phyloP scores from a whole-genome alignment of 371 early-diverging fungal species.

The Circinella umbellata region DNA sequence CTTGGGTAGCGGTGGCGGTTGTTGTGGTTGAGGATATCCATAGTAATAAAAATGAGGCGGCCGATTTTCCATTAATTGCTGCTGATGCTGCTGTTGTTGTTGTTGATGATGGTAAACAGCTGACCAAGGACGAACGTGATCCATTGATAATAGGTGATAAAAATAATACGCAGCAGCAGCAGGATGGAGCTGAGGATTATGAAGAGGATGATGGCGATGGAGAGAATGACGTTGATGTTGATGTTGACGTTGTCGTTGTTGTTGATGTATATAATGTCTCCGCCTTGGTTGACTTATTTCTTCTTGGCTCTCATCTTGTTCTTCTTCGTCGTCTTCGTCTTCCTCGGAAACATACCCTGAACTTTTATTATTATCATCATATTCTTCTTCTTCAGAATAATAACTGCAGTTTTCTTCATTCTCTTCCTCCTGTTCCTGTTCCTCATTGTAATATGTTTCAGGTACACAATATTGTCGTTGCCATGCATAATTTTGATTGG shows the following conservation, averaged over 20 bases:
- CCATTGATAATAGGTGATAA: neutral
- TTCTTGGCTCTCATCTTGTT: neutral
- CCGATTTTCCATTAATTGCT: slow-evolving; percentile 3
- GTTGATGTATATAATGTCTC: neutral
- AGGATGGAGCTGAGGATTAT: too few relatives aligned
- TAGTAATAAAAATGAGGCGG: slow-evolving; percentile 3
- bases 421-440: neutral
- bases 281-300: neutral
- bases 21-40: neutral
- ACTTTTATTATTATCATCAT: neutral
- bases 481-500: neutral
- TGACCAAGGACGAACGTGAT: slow-evolving; percentile 4
- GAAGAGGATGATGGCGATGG: too few relatives aligned
- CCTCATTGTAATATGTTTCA: slow-evolving; percentile 1
- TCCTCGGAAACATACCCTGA: slow-evolving; percentile 11
- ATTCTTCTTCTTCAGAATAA: slow-evolving; percentile 1
- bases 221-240: too few relatives aligned
- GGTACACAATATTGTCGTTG: slow-evolving; percentile 3
- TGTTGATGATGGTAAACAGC: slow-evolving; percentile 5
- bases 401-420: neutral
- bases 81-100: neutral
- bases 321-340: neutral
- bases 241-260: neutral
- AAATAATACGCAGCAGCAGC: slow-evolving; percentile 2
- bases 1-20: neutral